Percentiles rank a stretch among this genome's conserved stretches.
Evolutionary conservation across 768 basidiomycete species (phyloP).

Genomic region (Gymnopilus junonius): DNA sequence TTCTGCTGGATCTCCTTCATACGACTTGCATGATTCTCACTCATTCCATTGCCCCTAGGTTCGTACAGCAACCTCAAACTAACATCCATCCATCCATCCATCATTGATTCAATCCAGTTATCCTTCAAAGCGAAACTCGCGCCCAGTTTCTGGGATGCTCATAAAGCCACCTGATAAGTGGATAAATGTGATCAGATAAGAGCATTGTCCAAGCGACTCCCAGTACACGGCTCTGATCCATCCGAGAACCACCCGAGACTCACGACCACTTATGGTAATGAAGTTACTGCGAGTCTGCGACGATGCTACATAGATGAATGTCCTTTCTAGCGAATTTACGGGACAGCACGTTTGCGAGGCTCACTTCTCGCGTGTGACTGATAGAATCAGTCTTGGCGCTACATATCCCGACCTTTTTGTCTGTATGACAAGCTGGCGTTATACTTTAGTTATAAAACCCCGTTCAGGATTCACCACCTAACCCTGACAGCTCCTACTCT

Average conservation of each 20-base stretch:
- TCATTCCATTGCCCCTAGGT: not conserved
- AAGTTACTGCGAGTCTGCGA: not conserved
- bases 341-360: not conserved
- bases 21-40: not conserved
- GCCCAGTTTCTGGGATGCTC: not conserved
- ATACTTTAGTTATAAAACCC: not conserved
- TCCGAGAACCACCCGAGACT: not conserved
- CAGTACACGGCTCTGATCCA: not conserved
- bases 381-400: not conserved
- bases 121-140: not conserved
- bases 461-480: not conserved
- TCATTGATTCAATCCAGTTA: too few relatives aligned
- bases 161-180: not conserved
- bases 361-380: not conserved
- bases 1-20: not conserved
- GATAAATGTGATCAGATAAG: not conserved
- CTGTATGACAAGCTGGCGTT: not conserved
- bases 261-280: not conserved
- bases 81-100: not conserved
- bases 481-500: too few relatives aligned
- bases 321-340: not conserved
- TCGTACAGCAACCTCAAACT: not conserved
- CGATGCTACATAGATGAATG: not conserved
- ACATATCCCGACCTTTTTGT: not conserved
- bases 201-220: not conserved